A percentile compares a stretch with the other conserved stretches of the same genome.
Evolutionary conservation across 495 filamentous ascomycete species (phyloP).

Genomic region (Tuber melanosporum): DNA sequence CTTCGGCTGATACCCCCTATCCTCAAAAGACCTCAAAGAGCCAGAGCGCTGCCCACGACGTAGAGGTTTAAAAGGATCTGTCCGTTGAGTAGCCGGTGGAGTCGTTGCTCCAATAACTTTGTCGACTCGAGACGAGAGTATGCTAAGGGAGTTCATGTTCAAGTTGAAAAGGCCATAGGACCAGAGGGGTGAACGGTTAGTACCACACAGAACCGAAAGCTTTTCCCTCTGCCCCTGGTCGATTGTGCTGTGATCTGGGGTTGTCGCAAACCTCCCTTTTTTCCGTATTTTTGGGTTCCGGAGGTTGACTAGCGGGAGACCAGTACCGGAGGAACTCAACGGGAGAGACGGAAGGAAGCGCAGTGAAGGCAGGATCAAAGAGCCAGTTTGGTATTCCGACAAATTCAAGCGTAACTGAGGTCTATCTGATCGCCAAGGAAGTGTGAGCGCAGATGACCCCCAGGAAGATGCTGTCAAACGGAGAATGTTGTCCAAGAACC

Average conservation of each 20-base stretch:
- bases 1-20: slow-evolving; percentile 14
- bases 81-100: slow-evolving; percentile 42
- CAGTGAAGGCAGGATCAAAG: neutral
- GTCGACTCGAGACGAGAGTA: slow-evolving; percentile 74
- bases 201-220: neutral
- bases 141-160: slow-evolving; percentile 98
- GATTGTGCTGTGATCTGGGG: neutral
- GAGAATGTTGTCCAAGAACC: neutral
- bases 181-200: slow-evolving; percentile 29
- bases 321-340: neutral
- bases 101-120: slow-evolving; percentile 55
- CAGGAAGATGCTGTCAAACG: neutral
- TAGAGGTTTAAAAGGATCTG: slow-evolving; percentile 25
- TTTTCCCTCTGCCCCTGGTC: neutral
- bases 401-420: neutral
- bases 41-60: slow-evolving; percentile 16
- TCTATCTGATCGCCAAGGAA: neutral
- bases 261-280: neutral
- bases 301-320: neutral
- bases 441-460: neutral
- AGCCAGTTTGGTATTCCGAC: neutral
- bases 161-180: slow-evolving; percentile 51
- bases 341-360: neutral
- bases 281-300: neutral
- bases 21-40: slow-evolving; percentile 7